Base-by-base conservation (phyloP, 208 protist genomes). In the Trichomonas tenax region DNA sequence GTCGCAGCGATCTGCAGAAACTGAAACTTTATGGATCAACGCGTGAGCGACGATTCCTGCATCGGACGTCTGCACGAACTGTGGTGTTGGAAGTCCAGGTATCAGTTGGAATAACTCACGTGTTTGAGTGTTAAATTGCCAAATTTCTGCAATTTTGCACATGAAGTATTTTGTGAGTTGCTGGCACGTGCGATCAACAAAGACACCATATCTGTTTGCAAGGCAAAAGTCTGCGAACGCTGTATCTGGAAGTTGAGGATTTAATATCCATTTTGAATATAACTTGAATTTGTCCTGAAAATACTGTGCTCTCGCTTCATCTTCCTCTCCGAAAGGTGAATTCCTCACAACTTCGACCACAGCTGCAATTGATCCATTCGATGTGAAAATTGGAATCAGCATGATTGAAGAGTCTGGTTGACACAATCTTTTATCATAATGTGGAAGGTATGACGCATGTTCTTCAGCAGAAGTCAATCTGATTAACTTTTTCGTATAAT, bases 201-300 rank as follows among this genome's bases (percentile, higher is more conserved):
- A 89, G 8, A 44, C 82, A 4, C 82, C 82, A 46, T 44, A 46
- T 89, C 82, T 44, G 23, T 89, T 34, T 15, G 82, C 82, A 44
- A 46, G 17, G 26, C 31, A 34, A 8, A 89, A 89, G 17, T 89
- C 82, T 21, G 82, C 9, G 38, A 89, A 89, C 31, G 82, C 38
- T 46, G 38, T n/a, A 44, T 89, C 82, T 10, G 82, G 17, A 44
- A 40, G 34, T 8, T 44, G 14, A 21, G 82, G 82, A 44, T 89
- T 34, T 44, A 89, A 89, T n/a, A 89, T 31, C 82, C 82, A 89
- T 89, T 40, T 89, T 46, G 82, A 89, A 46, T 89, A 89, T 44
- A 46, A 44, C 15, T 89, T 34, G 40, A 89, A 89, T 89, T 89
- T 89, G 10, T 89, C 38, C 26, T 89, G 82, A 8, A 89, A 46